A percentile compares a stretch with the other conserved stretches of the same genome.
phyloP scores from a whole-genome alignment of 208 protist genomes.

The Phytomonas francai region DNA sequence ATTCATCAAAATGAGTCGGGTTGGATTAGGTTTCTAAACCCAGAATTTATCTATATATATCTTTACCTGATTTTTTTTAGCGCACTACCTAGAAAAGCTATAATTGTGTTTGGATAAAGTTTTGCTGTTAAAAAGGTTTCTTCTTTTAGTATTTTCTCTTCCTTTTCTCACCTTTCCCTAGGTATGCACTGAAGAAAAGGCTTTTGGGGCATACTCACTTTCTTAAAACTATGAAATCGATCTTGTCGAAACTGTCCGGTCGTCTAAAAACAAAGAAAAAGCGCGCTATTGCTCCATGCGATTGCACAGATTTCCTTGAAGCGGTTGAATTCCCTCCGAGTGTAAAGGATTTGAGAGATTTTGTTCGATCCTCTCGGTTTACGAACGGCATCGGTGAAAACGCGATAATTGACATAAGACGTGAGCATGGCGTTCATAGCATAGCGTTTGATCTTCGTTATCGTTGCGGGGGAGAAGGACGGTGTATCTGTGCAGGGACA shows the following conservation, averaged over 20 bases:
- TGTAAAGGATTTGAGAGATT: conserved; percentile 24
- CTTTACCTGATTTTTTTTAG: not conserved
- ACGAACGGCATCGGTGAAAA: not conserved
- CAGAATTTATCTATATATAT: not conserved
- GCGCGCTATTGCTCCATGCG: conserved; percentile 30
- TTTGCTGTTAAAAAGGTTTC: not conserved
- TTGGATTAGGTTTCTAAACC: not conserved
- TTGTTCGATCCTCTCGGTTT: conserved; percentile 20
- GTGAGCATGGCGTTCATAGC: conserved; percentile 28
- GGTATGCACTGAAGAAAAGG: not conserved
- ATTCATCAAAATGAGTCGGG: conserved; percentile 2
- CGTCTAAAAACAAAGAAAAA: conserved; percentile 37
- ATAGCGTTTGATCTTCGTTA: conserved; percentile 66
- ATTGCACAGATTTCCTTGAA: conserved; percentile 58
- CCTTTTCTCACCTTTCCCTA: not conserved
- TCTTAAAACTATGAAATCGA: conserved; percentile 36
- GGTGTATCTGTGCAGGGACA: conserved; percentile 43
- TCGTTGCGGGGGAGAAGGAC: conserved; percentile 66
- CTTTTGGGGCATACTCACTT: conserved; percentile 8
- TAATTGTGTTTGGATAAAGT: not conserved
- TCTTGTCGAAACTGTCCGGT: conserved; percentile 44
- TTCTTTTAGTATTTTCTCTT: conserved; percentile 8
- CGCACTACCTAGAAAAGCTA: not conserved
- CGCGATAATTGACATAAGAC: conserved; percentile 6
- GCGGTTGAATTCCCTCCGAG: conserved; percentile 30